A percentile compares a stretch with the other conserved stretches of the same genome.
Conservation (phyloP, 768 basidiomycete genomes). For the Tulasnella sp. region DNA sequence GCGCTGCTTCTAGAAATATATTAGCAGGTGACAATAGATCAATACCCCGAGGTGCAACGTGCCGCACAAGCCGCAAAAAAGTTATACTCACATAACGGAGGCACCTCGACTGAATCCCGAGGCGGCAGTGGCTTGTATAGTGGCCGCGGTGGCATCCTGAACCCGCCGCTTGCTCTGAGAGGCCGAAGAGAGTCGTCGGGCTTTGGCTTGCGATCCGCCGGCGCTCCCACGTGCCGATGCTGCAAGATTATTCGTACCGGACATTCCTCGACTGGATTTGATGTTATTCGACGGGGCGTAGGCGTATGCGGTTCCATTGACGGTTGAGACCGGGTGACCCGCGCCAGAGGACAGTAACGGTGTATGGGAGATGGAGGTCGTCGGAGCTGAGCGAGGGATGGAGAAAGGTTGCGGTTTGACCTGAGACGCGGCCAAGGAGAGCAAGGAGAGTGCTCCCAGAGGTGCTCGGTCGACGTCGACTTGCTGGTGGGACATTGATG, state of each 20-base stretch:
- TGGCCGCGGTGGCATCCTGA: constrained; percentile 73
- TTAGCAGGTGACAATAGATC: not conserved
- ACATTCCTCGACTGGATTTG: not conserved
- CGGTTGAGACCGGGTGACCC: not conserved
- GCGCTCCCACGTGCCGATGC: constrained; percentile 6
- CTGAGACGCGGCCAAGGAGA: constrained; percentile 6
- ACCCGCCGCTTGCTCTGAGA: constrained; percentile 60
- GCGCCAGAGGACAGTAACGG: not conserved
- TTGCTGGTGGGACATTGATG: not conserved
- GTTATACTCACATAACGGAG: constrained; percentile 7
- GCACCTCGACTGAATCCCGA: constrained; percentile 1
- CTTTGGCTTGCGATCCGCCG: constrained; percentile 30
- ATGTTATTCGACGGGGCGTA: not conserved
- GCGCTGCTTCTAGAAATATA: constrained; percentile 5
- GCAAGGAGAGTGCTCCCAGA: constrained; percentile 9
- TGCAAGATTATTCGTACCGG: not conserved
- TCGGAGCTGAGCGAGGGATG: constrained; percentile 15
- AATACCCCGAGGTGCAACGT: not conserved
- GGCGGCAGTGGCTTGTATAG: constrained; percentile 52
- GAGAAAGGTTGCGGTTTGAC: constrained; percentile 1
- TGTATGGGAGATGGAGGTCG: constrained; percentile 14
- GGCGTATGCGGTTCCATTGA: not conserved
- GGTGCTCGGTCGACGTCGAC: constrained; percentile 2
- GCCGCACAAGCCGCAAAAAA: not conserved
- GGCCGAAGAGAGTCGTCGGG: constrained; percentile 60